phyloP scores from a whole-genome alignment of 2,329 filamentous ascomycete species.

The Cordyceps pruinosa region DNA sequence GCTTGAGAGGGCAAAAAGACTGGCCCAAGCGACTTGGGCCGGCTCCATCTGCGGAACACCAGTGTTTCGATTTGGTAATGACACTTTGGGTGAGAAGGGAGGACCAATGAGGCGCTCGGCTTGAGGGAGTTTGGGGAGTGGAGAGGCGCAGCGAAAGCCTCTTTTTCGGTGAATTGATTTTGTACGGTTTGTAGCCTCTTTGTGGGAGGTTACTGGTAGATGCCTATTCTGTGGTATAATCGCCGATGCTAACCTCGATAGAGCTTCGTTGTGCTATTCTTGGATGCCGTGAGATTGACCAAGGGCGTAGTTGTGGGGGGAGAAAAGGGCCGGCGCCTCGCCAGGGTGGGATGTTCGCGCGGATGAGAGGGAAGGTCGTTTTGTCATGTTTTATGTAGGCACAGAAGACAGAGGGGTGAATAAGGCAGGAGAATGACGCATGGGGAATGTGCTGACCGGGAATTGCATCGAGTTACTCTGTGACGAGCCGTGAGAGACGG shows the following conservation, averaged over 20 bases:
- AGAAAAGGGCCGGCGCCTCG: no score
- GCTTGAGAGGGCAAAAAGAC: neutral
- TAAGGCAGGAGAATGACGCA: neutral
- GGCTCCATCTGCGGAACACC: no score
- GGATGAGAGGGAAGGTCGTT: neutral
- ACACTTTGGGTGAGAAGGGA: neutral
- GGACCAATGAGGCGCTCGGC: neutral
- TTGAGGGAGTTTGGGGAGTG: neutral
- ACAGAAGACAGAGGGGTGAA: no score
- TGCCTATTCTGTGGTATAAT: neutral
- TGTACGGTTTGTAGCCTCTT: no score
- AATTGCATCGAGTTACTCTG: no score
- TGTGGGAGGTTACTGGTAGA: neutral
- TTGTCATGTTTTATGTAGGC: no score
- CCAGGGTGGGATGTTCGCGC: neutral
- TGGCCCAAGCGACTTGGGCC: no score
- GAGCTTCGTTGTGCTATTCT: neutral
- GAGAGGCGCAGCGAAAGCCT: no score
- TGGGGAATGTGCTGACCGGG: neutral
- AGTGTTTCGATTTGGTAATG: slow-evolving; percentile 6
- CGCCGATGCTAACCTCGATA: neutral
- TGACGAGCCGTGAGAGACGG: neutral
- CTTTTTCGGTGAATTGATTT: no score
- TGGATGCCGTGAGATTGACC: neutral
- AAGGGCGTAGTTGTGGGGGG: neutral